Evolutionary conservation across 305 asterid species (phyloP), one percentile per base, ranked within the genome.

Genomic region (Fraxinus paxiana): DNA sequence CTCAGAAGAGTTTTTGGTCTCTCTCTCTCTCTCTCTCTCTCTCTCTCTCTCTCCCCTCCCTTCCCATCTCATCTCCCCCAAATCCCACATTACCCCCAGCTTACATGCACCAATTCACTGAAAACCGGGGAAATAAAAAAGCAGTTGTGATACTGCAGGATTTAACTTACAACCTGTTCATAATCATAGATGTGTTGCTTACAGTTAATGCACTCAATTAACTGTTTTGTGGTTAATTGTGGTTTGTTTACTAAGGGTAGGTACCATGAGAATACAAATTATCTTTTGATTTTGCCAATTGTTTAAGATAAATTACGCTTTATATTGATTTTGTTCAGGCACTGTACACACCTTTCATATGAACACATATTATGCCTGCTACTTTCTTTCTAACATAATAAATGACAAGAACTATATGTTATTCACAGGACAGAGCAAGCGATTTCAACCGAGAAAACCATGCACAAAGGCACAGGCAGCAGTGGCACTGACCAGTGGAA

Each of bases 401-500:
- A 33, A 61, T 34, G 41, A 59, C 73, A 30, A 12, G 17, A 79
- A 77, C 37, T 81, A n/a, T 48, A 75, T 79, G 33, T 79, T 82
- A 61, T 82, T 74, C 83, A 75, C 92, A 95, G 99, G 99, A 78
- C 96, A 89, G 85, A 86, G 92, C 88, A 91, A 90, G 83, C 90
- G 98, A 73, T 80, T 93, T 63, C 99, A 96, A 85, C 97, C 98
- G n/a, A 88, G 79, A 56, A 94, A 91, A 87, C 99, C 98, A 4
- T 92, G 93, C 89, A 94, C 97, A 15, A 92, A 88, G 78, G 98
- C 90, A 35, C 99, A 96, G 87, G 99, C 90, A 34, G 97, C 94
- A 4, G 97, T 96, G 17, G 97, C 97, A 22, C 85, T 96, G 84
- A 84, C 96, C 18, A 88, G 94, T 79, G 99, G 97, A 79, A 85